Conservation (phyloP, 2,329 filamentous ascomycete species). For the Trichophyton mentagrophytes region DNA sequence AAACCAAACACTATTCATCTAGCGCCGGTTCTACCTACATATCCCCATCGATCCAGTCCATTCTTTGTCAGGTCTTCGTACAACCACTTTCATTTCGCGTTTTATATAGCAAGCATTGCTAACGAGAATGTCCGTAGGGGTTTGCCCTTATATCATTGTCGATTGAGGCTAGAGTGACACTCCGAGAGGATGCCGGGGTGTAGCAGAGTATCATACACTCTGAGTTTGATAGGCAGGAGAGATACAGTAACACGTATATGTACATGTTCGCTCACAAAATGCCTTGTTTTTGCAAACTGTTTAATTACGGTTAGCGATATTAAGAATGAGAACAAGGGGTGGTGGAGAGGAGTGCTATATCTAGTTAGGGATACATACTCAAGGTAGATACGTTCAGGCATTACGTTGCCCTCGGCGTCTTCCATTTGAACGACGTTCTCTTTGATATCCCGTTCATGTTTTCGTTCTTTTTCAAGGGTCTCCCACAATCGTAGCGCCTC, state of each 20-base stretch:
- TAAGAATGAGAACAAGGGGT: background rate
- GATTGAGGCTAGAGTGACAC: background rate
- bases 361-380: slow-evolving; percentile 39
- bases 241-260: background rate
- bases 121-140: background rate
- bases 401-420: slow-evolving; percentile 91
- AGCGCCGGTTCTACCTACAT: background rate
- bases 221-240: background rate
- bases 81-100: background rate
- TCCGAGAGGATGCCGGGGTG: background rate
- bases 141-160: background rate
- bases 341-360: background rate
- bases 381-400: slow-evolving; percentile 97
- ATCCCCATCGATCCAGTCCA: background rate
- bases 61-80: background rate
- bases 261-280: slow-evolving; percentile 12
- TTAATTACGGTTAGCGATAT: slow-evolving; percentile 9
- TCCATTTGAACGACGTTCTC: slow-evolving; percentile 96
- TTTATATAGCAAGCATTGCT: background rate
- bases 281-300: slow-evolving; percentile 17
- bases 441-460: slow-evolving; percentile 59
- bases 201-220: background rate
- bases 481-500: slow-evolving; percentile 84
- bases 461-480: slow-evolving; percentile 78
- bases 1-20: background rate